Evolutionary conservation across 2,329 filamentous ascomycete species (phyloP), one percentile per base, ranked within the genome.

Genomic region (Aureobasidium sp.): DNA sequence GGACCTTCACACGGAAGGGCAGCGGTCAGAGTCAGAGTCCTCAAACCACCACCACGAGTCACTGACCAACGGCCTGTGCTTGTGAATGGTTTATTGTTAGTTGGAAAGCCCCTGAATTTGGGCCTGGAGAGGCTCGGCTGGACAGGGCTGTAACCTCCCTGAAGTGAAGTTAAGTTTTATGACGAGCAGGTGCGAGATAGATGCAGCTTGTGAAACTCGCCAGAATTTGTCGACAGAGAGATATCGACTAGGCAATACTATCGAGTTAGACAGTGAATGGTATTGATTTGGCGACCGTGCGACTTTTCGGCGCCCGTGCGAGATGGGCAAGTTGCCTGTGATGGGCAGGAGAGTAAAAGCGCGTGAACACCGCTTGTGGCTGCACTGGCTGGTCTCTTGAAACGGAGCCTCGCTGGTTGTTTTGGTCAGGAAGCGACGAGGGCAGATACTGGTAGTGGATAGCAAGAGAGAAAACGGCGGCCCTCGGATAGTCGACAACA

Each of bases 11-110:
- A 50, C 47, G 47, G 47, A 50, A 50, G 19, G 47, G 31, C 47
- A 29, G 47, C 31, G 48, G 48, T 50, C 48, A 50, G 45, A 48
- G 45, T 48, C 45, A 48, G 29, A 50, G 45, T 31, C 31, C 47
- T 50, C 31, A 50, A 35, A 50, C 47, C 47, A 48, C 47, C 47
- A 48, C 42, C 42, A 50, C 47, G 47, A 50, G 47, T 50, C 47
- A 50, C 47, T 33, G 47, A 50, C 47, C 31, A 19, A 3, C 17
- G 47, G 47, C 31, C 29, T 50, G 47, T 50, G 47, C 47, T 50
- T 50, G 47, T 50, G 47, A 35, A 50, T 50, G 47, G 47, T 35
- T 48, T 50, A 50, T 50, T 50, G 47, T 50, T 50, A 50, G 47
- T 15, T 48, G 45, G 45, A 17, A 12, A 33, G 47, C 47, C 47